Evolutionary conservation across 2,329 filamentous ascomycete species (phyloP).

Genomic region (Trichoderma hamatum): DNA sequence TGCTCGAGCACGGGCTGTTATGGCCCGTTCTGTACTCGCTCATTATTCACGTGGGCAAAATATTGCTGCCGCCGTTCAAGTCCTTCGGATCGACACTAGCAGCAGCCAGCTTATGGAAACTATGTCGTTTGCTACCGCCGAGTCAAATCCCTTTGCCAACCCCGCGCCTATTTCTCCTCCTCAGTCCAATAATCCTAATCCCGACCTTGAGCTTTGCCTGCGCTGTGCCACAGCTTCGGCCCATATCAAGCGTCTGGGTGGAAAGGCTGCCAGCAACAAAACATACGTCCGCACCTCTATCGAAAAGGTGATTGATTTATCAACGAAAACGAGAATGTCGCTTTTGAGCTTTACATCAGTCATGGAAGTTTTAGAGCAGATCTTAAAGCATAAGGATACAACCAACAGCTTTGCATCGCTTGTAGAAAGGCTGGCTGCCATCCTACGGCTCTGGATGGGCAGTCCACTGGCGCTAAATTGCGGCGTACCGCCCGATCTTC

Average conservation of each 20-base stretch:
- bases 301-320: conserved; percentile 51
- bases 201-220: conserved; percentile 25
- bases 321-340: conserved; percentile 49
- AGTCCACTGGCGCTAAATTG: conserved; percentile 54
- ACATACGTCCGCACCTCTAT: conserved; percentile 37
- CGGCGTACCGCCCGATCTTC: conserved; percentile 55
- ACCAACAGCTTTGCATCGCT: conserved; percentile 51
- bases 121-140: conserved; percentile 53
- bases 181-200: background rate
- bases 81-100: conserved; percentile 44
- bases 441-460: conserved; percentile 64
- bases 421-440: conserved; percentile 61
- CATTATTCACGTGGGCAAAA: conserved; percentile 57
- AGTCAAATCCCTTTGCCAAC: conserved; percentile 49
- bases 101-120: conserved; percentile 34
- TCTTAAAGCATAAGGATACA: conserved; percentile 52
- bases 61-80: conserved; percentile 59
- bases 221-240: conserved; percentile 46
- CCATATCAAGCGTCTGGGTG: conserved; percentile 53
- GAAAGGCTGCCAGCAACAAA: background rate
- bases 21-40: conserved; percentile 61
- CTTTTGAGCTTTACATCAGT: conserved; percentile 63
- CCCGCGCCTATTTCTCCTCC: conserved; percentile 41
- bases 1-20: conserved; percentile 63
- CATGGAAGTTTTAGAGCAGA: conserved; percentile 59